Conservation (phyloP, 768 basidiomycete genomes). For the Amanita rubescens region DNA sequence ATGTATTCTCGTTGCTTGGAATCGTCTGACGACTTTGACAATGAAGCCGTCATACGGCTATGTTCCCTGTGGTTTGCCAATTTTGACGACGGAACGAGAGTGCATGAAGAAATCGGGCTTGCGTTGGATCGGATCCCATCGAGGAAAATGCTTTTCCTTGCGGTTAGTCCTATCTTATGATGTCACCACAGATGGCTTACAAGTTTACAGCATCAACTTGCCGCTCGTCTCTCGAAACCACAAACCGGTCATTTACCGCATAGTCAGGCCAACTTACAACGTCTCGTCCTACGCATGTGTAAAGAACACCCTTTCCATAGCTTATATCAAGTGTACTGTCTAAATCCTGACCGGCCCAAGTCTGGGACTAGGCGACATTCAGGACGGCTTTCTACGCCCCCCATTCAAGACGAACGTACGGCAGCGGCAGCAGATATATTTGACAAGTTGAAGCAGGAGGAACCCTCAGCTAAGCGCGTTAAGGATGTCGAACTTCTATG, state of each 20-base stretch:
- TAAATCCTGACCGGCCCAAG: conserved; percentile 32
- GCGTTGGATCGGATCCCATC: conserved; percentile 66
- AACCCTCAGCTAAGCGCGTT: conserved; percentile 30
- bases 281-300: conserved; percentile 68
- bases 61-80: conserved; percentile 91
- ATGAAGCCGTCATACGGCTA: conserved; percentile 71
- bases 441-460: conserved; percentile 39
- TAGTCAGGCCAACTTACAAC: conserved; percentile 55
- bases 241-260: conserved; percentile 19
- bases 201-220: conserved; percentile 65
- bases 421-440: conserved; percentile 61
- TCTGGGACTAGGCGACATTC: conserved; percentile 35
- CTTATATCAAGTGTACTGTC: conserved; percentile 81
- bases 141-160: conserved; percentile 83
- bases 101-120: conserved; percentile 29
- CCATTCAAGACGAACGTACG: conserved; percentile 50
- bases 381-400: conserved; percentile 30
- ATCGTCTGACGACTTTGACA: conserved; percentile 65
- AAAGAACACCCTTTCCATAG: conserved; percentile 91
- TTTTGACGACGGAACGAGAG: conserved; percentile 52
- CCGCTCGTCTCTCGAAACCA: conserved; percentile 69
- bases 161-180: conserved; percentile 29
- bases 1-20: conserved; percentile 82
- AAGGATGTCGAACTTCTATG: conserved; percentile 53
- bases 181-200: neutral